These are phyloP conservation scores for Aspergillus bombycis DNA, from an alignment of 2,329 filamentous ascomycete species.

Conservation along the genomic window DNA sequence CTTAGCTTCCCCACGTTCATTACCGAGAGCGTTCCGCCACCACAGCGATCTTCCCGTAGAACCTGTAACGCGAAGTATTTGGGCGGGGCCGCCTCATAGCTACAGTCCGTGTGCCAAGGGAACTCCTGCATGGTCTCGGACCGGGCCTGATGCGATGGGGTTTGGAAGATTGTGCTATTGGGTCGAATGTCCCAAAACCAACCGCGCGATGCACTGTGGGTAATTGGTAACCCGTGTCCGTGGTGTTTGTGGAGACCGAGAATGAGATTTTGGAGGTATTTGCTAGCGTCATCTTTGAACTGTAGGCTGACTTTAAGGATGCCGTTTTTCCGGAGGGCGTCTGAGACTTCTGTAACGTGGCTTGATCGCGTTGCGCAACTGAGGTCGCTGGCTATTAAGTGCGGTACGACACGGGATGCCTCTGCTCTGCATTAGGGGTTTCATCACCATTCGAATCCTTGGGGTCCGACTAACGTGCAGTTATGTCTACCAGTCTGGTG, in stretches of 20 bases:
- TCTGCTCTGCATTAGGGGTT: background rate
- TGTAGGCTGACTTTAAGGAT: constrained; percentile 42
- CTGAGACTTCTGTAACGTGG: background rate
- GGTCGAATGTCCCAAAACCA: constrained; percentile 53
- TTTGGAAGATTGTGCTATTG: constrained; percentile 31
- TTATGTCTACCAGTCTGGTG: background rate
- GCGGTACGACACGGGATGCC: background rate
- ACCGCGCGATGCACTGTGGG: constrained; percentile 45
- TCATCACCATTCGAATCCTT: background rate
- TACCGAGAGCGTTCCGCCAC: background rate
- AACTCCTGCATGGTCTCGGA: constrained; percentile 50
- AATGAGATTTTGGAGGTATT: constrained; percentile 41
- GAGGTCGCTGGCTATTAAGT: background rate
- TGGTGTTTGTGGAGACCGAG: constrained; percentile 36
- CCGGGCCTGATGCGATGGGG: constrained; percentile 35
- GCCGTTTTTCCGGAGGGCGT: constrained; percentile 20
- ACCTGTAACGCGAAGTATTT: constrained; percentile 49
- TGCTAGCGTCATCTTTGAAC: constrained; percentile 38
- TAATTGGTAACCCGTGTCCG: constrained; percentile 44
- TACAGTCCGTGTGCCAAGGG: constrained; percentile 52
- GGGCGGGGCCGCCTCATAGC: constrained; percentile 44
- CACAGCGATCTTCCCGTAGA: constrained; percentile 41
- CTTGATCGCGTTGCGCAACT: background rate
- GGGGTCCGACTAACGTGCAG: background rate
- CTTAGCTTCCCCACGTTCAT: constrained; percentile 4